Conservation (phyloP, 164 flowering plant genomes). For the Vitis cinerea region DNA sequence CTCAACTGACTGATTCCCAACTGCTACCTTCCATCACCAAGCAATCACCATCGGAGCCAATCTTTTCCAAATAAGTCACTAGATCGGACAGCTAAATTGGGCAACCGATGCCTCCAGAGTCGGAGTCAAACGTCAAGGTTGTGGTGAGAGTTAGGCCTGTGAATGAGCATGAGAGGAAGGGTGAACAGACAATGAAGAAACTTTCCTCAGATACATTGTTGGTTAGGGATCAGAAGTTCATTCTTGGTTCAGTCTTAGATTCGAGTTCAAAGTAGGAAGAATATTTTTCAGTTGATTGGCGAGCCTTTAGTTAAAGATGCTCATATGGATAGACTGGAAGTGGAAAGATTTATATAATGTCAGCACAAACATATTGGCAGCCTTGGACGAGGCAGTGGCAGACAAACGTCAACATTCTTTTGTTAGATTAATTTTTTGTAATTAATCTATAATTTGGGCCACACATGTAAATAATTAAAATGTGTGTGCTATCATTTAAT, state of each 20-base stretch:
- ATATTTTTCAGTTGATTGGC: slow-evolving; percentile 67
- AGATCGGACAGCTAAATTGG: slow-evolving; percentile 11
- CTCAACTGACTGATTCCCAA: slow-evolving; percentile 21
- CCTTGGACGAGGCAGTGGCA: slow-evolving; percentile 41
- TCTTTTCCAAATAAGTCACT: slow-evolving; percentile 9
- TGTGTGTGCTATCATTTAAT: no score
- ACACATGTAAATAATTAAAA: no score
- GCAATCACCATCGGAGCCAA: background rate
- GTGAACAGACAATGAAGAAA: slow-evolving; percentile 41
- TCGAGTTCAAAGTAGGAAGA: slow-evolving; percentile 83
- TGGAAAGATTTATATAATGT: slow-evolving; percentile 96
- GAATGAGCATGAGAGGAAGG: slow-evolving; percentile 37
- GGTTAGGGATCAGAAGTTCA: slow-evolving; percentile 61
- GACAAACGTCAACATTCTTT: slow-evolving; percentile 55
- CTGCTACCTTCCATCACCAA: background rate
- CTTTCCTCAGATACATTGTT: slow-evolving; percentile 51
- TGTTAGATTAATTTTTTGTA: no score
- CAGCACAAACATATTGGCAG: no score
- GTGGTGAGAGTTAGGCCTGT: slow-evolving; percentile 73
- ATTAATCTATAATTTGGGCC: no score
- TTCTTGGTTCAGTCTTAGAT: slow-evolving; percentile 74
- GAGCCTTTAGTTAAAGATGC: slow-evolving; percentile 76
- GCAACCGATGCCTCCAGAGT: slow-evolving; percentile 4
- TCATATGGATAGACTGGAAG: slow-evolving; percentile 96
- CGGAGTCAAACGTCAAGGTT: slow-evolving; percentile 66